Evolutionary conservation across 305 asterid species (phyloP), one percentile per base, ranked within the genome.

Genomic region (Fraxinus paxiana): DNA sequence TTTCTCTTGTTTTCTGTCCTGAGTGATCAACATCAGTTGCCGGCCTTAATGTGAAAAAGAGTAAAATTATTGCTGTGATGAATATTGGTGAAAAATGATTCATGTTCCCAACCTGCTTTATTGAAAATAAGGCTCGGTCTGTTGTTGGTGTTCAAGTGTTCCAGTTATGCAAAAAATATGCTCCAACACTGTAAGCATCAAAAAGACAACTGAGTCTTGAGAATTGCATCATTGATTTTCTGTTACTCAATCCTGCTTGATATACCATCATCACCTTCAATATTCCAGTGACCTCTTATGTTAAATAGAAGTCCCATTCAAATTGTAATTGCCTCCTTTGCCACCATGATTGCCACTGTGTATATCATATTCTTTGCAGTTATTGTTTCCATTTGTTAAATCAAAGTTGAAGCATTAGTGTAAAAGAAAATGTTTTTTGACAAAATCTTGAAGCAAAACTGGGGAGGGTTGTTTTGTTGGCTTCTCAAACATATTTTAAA

Each of bases 1-100:
- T 9, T 26, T 65, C 33, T 65, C 73, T 26, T 73, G 75, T 51
- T 70, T 79, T 30, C 15, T 78, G 41, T 78, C 80, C 76, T 51
- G 30, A 30, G 1, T n/a, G 22, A 35, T 83, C 73, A 28, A n/a
- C 73, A 26, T 26, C 73, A 65, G 70, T 65, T 20, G 73, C 5
- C 35, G 9, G 63, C 12, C 73, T 3, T 67, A 67, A 6, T 67
- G 73, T 12, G 20, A 10, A 65, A 24, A 63, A 12, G 37, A 13
- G 5, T 67, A 67, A 12, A 67, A 26, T 8, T 18, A 28, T 34
- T 67, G 9, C 37, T 10, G 18, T 3, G 20, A 4, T 67, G 73
- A 67, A 67, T 67, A 28, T 12, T 67, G 73, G 20, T 67, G 37
- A 5, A 67, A 67, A 13, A 10, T 0, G 4, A 67, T 67, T 67